Base-by-base conservation (phyloP, 2,329 filamentous ascomycete genomes). In the Botrytis cinerea region DNA sequence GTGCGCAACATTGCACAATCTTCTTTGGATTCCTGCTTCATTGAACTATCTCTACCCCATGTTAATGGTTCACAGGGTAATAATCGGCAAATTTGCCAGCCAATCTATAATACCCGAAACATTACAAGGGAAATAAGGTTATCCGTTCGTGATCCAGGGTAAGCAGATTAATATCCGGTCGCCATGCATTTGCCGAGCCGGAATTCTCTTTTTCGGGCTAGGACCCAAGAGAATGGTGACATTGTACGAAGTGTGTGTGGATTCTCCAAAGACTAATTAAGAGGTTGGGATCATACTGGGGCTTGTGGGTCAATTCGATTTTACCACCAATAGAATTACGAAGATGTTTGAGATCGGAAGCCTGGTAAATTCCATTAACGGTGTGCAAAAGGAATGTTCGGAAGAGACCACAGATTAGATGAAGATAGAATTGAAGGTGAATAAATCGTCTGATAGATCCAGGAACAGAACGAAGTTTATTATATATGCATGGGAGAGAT, bases 221-320 rank as follows among this genome's bases (percentile, higher is more conserved):
- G 40, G 18, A 28, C 25, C 18, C 38, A n/a, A 40, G 38, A 40
- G n/a, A 43, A 10, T 45, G 51, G n/a, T 54, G n/a, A 28, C 14
- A 54, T 54, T 14, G 28, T 3, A 28, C 28, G 28, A 18, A 54
- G 2, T 57, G 28, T 18, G 51, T 54, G 51, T 57, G 51, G n/a
- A 57, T 57, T 57, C 51, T 57, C 18, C n/a, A 57, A 57, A 28
- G 18, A 22, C 61, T 43, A 63, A 63, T 63, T 4, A 63, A 63
- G 38, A 45, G 61, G 38, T 25, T 63, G 61, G 61, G 61, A 63
- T 43, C n/a, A 45, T 45, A 20, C 9, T 18, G 25, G 25, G 38
- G 61, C 25, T 63, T 63, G 38, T 63, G 61, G 61, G 40, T 14
- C 61, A 43, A 18, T 18, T n/a, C 22, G 40, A 25, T 63, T 63